Evolutionary conservation across 148 eudicot genomes (phyloP).

Genomic region (Persicaria tinctoria): DNA sequence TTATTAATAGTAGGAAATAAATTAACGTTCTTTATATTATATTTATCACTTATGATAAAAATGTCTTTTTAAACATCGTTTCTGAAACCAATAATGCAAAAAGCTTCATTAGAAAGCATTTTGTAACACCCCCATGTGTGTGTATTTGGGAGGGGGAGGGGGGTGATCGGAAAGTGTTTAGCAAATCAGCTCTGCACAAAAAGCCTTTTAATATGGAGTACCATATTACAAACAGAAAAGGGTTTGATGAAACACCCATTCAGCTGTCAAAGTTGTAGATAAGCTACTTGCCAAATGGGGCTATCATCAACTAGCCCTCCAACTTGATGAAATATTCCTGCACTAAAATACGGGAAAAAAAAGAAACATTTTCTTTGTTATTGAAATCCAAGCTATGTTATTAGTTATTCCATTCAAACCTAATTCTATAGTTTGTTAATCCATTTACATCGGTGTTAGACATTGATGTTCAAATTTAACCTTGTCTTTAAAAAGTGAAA

Average conservation of each 20-base stretch:
- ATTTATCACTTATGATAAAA: not conserved
- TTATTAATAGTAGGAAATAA: not conserved
- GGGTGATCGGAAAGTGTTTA: too few species aligned
- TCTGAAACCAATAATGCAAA: not conserved
- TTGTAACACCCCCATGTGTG: not conserved
- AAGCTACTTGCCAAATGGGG: not conserved
- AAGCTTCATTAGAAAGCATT: not conserved
- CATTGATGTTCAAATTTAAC: not conserved
- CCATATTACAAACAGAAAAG: not conserved
- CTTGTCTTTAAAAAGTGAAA: not conserved
- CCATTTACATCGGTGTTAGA: not conserved
- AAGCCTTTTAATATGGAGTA: not conserved
- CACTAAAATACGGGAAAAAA: not conserved
- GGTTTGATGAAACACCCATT: not conserved
- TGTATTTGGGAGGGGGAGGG: too few species aligned
- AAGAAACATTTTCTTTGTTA: not conserved
- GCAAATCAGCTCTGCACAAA: not conserved
- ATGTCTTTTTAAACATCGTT: not conserved
- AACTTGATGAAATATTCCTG: not conserved
- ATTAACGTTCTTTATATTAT: not conserved
- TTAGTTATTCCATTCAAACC: conserved; percentile 1
- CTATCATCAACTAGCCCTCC: not conserved
- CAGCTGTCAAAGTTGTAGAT: not conserved
- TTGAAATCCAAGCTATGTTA: not conserved
- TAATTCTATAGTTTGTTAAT: not conserved